phyloP scores from a whole-genome alignment of 345 rosid genomes.

The Clarkia xantiana region DNA sequence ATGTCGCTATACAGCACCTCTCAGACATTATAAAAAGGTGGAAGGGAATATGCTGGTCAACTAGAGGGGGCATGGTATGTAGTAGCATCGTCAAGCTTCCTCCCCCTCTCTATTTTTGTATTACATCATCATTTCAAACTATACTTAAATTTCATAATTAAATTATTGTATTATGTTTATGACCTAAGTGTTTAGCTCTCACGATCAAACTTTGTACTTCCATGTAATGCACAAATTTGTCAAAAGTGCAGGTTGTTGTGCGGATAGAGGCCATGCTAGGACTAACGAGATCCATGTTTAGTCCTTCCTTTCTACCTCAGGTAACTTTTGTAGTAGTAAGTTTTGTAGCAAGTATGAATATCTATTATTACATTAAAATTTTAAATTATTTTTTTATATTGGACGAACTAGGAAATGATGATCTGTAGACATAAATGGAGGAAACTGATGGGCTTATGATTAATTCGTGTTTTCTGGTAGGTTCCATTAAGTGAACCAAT shows the following conservation, averaged over 20 bases:
- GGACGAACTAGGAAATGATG: too few relatives aligned
- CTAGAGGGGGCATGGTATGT: slow-evolving; percentile 68
- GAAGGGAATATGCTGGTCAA: slow-evolving; percentile 63
- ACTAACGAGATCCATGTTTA: slow-evolving; percentile 33
- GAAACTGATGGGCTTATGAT: too few relatives aligned
- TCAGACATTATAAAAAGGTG: slow-evolving; percentile 32
- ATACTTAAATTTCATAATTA: not conserved
- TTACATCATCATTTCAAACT: not conserved
- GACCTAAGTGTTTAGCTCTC: not conserved
- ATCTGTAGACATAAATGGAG: too few relatives aligned
- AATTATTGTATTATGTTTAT: not conserved
- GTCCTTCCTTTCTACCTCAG: slow-evolving; percentile 45
- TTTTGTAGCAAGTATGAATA: too few relatives aligned
- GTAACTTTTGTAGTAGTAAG: slow-evolving; percentile 10
- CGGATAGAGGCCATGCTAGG: slow-evolving; percentile 50
- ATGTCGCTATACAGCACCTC: slow-evolving; percentile 35
- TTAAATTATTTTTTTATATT: too few relatives aligned
- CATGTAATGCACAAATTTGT: not conserved
- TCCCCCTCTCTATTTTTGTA: slow-evolving; percentile 3
- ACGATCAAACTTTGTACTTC: not conserved
- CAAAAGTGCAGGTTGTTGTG: slow-evolving; percentile 39
- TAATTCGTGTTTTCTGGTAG: too few relatives aligned
- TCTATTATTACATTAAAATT: too few relatives aligned
- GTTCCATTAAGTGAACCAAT: too few relatives aligned
- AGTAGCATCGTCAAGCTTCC: not conserved